phyloP scores from a whole-genome alignment of 1,284 basidiomycete genomes.

The Cystobasidiaceae sp. region DNA sequence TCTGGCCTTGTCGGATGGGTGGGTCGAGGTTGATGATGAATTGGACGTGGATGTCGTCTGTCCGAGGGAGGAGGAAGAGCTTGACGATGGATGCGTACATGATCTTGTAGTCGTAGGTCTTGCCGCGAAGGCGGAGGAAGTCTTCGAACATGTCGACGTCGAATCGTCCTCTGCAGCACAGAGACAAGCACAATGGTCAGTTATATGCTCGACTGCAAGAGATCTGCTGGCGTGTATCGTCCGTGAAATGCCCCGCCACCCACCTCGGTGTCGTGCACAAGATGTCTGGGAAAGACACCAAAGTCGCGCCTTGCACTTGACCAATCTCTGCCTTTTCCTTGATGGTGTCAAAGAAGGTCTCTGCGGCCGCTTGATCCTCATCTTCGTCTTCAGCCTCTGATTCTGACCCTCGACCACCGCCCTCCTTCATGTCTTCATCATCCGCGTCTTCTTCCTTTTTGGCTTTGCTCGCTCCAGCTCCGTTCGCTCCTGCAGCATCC shows the following conservation, averaged over 20 bases:
- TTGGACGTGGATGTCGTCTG: constrained; percentile 89
- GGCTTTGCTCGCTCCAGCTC: constrained; percentile 47
- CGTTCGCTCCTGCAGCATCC: constrained; percentile 21
- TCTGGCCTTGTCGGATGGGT: constrained; percentile 97
- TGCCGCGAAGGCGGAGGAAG: constrained; percentile 88
- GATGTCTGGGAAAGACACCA: constrained; percentile 93
- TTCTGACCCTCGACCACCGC: constrained; percentile 23
- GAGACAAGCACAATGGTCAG: too few relatives aligned
- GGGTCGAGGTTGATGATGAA: constrained; percentile 88
- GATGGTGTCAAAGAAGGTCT: constrained; percentile 92
- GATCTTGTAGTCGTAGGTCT: constrained; percentile 99
- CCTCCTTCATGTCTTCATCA: constrained; percentile 44
- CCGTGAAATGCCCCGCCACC: constrained; percentile 35
- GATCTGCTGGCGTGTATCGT: background rate
- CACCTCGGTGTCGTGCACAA: constrained; percentile 84
- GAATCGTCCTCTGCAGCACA: constrained; percentile 87
- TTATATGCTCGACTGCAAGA: background rate
- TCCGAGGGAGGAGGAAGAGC: constrained; percentile 87
- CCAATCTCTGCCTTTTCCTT: constrained; percentile 96
- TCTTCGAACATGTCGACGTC: constrained; percentile 97
- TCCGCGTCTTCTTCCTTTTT: constrained; percentile 57
- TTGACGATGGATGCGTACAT: constrained; percentile 82
- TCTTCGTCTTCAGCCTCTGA: constrained; percentile 49
- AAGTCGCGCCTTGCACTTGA: constrained; percentile 82
- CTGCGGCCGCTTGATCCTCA: constrained; percentile 71